Evolutionary conservation across 2,329 filamentous ascomycete species (phyloP).

Genomic region (Tricladium varicosporioides): DNA sequence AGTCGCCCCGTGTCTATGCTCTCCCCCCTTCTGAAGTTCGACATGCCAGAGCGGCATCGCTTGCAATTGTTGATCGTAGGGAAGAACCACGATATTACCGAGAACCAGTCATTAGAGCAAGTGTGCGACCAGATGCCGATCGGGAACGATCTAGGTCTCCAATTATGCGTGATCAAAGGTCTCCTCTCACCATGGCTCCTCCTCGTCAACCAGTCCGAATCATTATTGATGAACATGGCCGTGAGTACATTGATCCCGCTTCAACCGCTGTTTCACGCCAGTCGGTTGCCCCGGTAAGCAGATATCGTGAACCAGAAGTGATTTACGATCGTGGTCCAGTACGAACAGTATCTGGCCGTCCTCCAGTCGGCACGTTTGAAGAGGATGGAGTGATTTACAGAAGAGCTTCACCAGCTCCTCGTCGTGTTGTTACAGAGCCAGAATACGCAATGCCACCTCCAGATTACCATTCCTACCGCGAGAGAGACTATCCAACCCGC

Average conservation of each 20-base stretch:
- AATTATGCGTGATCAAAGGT: conserved; percentile 41
- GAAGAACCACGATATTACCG: conserved; percentile 42
- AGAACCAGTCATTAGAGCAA: conserved; percentile 46
- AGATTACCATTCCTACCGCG: conserved; percentile 51
- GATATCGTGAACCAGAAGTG: conserved; percentile 51
- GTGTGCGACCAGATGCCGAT: conserved; percentile 48
- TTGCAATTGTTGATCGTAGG: conserved; percentile 28
- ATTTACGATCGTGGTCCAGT: conserved; percentile 60
- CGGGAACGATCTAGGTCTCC: conserved; percentile 49
- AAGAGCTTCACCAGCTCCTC: conserved; percentile 50
- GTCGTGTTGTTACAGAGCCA: conserved; percentile 61
- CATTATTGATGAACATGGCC: conserved; percentile 78
- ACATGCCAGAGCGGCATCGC: conserved; percentile 27
- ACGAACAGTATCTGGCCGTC: conserved; percentile 28
- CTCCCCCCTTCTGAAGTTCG: conserved; percentile 23
- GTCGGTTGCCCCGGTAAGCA: conserved; percentile 50
- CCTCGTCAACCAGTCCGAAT: conserved; percentile 58
- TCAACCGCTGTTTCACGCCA: conserved; percentile 46
- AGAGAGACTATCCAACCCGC: conserved; percentile 56
- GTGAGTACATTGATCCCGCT: conserved; percentile 68
- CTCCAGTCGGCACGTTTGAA: conserved; percentile 28
- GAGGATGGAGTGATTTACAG: conserved; percentile 41
- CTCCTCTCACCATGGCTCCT: conserved; percentile 47
- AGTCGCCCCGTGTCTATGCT: conserved; percentile 29
- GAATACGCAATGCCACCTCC: conserved; percentile 51